Evolutionary conservation across 73 alveolate genomes (phyloP).

Genomic region (Tetrahymena borealis): DNA sequence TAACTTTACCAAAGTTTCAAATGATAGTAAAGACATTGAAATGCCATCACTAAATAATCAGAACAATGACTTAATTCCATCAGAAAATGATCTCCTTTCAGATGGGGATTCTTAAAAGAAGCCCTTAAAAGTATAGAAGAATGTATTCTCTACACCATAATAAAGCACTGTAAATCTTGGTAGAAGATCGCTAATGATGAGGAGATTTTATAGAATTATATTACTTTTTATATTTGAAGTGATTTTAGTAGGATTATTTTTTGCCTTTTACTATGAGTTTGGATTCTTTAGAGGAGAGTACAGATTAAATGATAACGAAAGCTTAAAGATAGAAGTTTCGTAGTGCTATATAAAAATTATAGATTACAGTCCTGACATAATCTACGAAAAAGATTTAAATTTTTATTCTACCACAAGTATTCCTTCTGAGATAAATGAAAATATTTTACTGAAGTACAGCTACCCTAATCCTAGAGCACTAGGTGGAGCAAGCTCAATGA

Average conservation of each 20-base stretch:
- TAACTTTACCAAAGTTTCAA: not conserved
- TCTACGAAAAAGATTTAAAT: not conserved
- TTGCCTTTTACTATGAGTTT: not conserved
- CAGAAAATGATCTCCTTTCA: not conserved
- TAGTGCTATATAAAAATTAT: not conserved
- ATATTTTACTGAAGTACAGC: not conserved
- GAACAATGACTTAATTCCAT: not conserved
- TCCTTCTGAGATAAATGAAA: not conserved
- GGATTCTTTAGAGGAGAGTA: not conserved
- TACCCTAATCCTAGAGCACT: not conserved
- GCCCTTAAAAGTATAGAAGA: not conserved
- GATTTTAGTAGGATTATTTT: not conserved
- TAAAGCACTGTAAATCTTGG: not conserved
- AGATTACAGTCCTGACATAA: not conserved
- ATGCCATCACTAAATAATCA: not conserved
- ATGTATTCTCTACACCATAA: not conserved
- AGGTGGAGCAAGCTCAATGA: not conserved
- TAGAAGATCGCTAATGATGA: not conserved
- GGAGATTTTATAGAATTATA: not conserved
- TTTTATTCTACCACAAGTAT: not conserved
- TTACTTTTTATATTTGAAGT: not conserved
- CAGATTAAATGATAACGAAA: not conserved
- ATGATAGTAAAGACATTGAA: not conserved
- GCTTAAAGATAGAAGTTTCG: not conserved
- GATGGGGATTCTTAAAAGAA: not conserved